These are phyloP conservation scores for Trypanosoma vivax DNA, from an alignment of 208 protist species.

Conservation along the genomic window DNA sequence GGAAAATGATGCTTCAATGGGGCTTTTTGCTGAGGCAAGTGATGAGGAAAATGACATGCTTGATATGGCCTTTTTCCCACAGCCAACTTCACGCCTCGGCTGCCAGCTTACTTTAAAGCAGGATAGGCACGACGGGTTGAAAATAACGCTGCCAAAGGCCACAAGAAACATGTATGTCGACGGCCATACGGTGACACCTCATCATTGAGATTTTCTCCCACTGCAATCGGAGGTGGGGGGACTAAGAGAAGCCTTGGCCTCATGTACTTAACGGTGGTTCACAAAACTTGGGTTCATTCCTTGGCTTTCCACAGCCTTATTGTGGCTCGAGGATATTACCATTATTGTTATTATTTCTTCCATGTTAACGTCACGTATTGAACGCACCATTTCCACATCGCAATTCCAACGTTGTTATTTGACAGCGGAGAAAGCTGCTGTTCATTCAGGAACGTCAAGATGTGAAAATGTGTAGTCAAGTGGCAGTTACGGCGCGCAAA, in stretches of 20 bases:
- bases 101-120: constrained; percentile 76
- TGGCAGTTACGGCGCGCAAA: too few species aligned
- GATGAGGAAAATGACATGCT: constrained; percentile 95
- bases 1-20: constrained; percentile 68
- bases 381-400: too few species aligned
- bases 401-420: too few species aligned
- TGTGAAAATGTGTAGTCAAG: too few species aligned
- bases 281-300: too few species aligned
- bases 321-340: too few species aligned
- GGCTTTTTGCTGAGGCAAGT: constrained; percentile 83
- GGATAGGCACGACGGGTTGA: constrained; percentile 73
- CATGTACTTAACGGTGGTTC: too few species aligned
- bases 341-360: too few species aligned
- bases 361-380: too few species aligned
- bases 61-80: constrained; percentile 83
- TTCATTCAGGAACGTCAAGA: too few species aligned
- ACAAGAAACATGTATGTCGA: constrained; percentile 92
- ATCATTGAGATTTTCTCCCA: constrained; percentile 24
- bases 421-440: too few species aligned
- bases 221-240: neutral
- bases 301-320: too few species aligned
- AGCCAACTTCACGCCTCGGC: constrained; percentile 79
- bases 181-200: constrained; percentile 70
- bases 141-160: constrained; percentile 68
- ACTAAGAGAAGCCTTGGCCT: constrained; percentile 2